These are phyloP conservation scores for Geranium incanum DNA, from an alignment of 441 rosid species.

Conservation along the genomic window DNA sequence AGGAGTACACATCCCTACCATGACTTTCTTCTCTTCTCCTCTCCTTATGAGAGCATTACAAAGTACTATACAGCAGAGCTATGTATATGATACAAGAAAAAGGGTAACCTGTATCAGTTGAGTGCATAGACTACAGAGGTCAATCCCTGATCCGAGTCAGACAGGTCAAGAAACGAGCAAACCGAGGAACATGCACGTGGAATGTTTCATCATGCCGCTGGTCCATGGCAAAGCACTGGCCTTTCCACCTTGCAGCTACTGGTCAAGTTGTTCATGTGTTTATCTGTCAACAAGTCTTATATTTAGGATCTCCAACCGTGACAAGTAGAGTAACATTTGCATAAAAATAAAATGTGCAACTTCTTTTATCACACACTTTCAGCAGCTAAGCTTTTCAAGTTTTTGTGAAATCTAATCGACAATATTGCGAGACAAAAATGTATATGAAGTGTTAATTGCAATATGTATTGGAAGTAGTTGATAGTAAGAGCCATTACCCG, in stretches of 20 bases:
- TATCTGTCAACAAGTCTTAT: not conserved
- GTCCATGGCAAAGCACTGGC: not conserved
- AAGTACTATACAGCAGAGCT: constrained; percentile 39
- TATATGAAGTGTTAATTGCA: not conserved
- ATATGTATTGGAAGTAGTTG: not conserved
- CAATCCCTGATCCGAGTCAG: too few relatives aligned
- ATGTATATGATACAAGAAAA: constrained; percentile 27
- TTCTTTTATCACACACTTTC: not conserved
- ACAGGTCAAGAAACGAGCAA: constrained; percentile 5
- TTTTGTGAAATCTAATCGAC: not conserved
- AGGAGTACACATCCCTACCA: constrained; percentile 28
- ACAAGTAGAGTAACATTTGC: not conserved
- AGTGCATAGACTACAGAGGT: too few relatives aligned
- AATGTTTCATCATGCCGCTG: not conserved
- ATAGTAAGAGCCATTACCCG: constrained; percentile 49
- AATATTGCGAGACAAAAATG: not conserved
- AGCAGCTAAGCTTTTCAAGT: not conserved
- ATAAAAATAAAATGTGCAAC: too few relatives aligned
- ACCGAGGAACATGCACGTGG: not conserved
- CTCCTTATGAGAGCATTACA: constrained; percentile 17
- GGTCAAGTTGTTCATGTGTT: not conserved
- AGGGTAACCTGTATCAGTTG: too few relatives aligned
- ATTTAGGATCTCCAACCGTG: not conserved
- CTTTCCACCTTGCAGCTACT: not conserved
- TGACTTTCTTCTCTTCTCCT: constrained; percentile 26